phyloP scores from a whole-genome alignment of 805 yeast genomes.

The Henningerozyma blattae region DNA sequence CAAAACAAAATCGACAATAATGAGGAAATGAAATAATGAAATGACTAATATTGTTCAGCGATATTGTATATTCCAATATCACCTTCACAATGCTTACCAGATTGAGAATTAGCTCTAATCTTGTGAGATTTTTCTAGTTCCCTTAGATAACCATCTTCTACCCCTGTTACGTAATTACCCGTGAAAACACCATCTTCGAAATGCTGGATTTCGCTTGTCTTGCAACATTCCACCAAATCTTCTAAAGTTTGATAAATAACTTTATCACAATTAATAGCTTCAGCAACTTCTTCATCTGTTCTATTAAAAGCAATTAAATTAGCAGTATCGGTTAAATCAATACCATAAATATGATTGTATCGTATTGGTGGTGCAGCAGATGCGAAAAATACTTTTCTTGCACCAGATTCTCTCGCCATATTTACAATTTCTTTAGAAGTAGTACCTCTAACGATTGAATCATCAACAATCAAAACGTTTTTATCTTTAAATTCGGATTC shows the following conservation, averaged over 20 bases:
- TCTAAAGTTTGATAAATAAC: slow-evolving; percentile 81
- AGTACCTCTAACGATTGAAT: slow-evolving; percentile 95
- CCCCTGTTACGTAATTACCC: slow-evolving; percentile 90
- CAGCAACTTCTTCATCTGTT: slow-evolving; percentile 61
- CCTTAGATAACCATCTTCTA: slow-evolving; percentile 67
- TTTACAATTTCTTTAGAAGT: slow-evolving; percentile 91
- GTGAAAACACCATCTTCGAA: slow-evolving; percentile 97
- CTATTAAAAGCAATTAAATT: slow-evolving; percentile 84
- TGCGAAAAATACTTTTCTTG: slow-evolving; percentile 87
- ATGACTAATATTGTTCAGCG: background rate
- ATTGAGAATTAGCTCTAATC: no score
- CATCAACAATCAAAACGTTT: slow-evolving; percentile 85
- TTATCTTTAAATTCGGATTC: slow-evolving; percentile 78
- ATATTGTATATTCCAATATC: background rate
- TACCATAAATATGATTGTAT: slow-evolving; percentile 91
- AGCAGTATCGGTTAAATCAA: slow-evolving; percentile 89
- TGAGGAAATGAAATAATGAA: background rate
- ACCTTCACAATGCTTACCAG: background rate
- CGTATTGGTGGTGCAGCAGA: slow-evolving; percentile 98
- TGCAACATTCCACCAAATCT: slow-evolving; percentile 75
- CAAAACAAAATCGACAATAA: no score
- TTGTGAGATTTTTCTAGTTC: slow-evolving; percentile 57
- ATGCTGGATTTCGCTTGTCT: slow-evolving; percentile 31
- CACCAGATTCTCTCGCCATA: slow-evolving; percentile 99
- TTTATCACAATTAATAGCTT: slow-evolving; percentile 76